Percentiles rank a stretch among this genome's conserved stretches.
Conservation (phyloP, 2,329 filamentous ascomycete species). For the Colletotrichum sp. region DNA sequence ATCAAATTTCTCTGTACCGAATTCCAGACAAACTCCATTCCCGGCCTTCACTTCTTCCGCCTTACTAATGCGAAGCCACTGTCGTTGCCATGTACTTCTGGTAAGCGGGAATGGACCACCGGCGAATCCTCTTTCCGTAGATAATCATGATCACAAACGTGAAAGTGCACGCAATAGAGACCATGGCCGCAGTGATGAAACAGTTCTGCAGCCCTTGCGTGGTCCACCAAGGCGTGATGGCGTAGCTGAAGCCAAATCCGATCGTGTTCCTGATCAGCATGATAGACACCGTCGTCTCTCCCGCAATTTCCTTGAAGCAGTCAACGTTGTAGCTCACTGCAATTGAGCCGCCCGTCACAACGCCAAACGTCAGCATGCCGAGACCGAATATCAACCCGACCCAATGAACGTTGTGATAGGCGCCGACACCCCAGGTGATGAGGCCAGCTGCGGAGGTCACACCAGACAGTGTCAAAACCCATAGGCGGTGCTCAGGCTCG, state of each 20-base stretch:
- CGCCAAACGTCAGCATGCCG: not conserved
- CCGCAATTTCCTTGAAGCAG: not conserved
- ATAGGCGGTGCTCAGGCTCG: not conserved
- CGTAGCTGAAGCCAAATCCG: not conserved
- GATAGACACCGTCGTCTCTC: not conserved
- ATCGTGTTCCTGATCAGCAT: not conserved
- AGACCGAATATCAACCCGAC: not conserved
- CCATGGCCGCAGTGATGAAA: not conserved
- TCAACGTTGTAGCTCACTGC: not conserved
- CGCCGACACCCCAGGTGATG: not conserved
- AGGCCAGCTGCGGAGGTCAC: not conserved
- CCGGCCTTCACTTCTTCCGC: rapidly evolving
- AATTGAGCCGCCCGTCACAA: not conserved
- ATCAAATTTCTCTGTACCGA: not conserved
- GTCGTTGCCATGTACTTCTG: not conserved
- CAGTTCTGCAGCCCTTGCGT: not conserved
- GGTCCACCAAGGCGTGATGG: not conserved
- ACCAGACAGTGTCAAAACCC: not conserved
- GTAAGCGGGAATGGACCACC: not conserved
- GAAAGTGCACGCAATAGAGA: not conserved
- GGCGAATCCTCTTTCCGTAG: not conserved
- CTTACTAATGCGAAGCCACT: not conserved
- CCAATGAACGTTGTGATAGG: not conserved
- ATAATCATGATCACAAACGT: not conserved
- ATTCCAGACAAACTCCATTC: rapidly evolving